A percentile compares a stretch with the other conserved stretches of the same genome.
Conservation (phyloP, 768 basidiomycete genomes). For the Kwoniella botswanensis region DNA sequence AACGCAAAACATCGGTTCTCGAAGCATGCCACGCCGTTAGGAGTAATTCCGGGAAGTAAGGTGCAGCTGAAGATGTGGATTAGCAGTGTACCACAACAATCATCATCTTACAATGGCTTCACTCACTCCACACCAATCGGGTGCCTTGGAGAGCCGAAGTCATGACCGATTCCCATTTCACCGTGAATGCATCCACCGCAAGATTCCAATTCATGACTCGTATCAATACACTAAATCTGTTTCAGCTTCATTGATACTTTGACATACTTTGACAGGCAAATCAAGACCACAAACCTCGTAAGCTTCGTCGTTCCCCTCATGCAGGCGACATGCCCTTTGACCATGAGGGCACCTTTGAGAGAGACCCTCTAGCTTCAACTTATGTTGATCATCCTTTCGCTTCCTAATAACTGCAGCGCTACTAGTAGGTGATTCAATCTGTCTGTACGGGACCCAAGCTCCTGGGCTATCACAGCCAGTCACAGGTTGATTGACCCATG, state of each 20-base stretch:
- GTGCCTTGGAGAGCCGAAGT: neutral
- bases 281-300: neutral
- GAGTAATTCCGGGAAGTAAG: neutral
- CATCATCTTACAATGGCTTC: neutral
- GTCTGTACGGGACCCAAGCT: neutral
- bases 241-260: neutral
- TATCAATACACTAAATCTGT: slow-evolving; percentile 5
- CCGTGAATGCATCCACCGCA: slow-evolving; percentile 5
- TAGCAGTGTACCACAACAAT: neutral
- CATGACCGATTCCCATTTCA: neutral
- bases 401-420: neutral
- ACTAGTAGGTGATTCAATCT: neutral
- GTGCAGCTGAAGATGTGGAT: neutral
- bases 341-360: neutral
- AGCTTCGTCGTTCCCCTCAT: neutral
- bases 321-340: neutral
- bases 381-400: neutral
- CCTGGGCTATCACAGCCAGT: neutral
- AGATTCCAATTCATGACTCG: neutral
- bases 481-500: neutral
- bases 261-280: too few species aligned
- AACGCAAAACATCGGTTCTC: neutral
- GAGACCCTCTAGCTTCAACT: neutral
- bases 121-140: slow-evolving; percentile 7
- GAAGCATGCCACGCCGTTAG: slow-evolving; percentile 1